phyloP scores from a whole-genome alignment of 768 basidiomycete genomes.

The Asterophora lycoperdoides region DNA sequence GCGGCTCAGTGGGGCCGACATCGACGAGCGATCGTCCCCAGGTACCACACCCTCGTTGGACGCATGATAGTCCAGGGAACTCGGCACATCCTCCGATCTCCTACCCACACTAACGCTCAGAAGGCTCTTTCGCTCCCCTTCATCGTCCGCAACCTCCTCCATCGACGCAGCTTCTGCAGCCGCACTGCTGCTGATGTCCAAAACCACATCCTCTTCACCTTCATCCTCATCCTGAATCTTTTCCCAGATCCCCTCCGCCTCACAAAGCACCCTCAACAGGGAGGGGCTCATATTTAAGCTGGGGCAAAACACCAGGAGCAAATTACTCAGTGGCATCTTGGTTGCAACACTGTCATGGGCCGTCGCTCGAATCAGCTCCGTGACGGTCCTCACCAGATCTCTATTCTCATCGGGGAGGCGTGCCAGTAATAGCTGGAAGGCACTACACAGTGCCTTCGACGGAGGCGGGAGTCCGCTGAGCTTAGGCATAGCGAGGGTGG shows the following conservation, averaged over 20 bases:
- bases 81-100: constrained; percentile 25
- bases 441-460: constrained; percentile 52
- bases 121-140: constrained; percentile 20
- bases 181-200: constrained; percentile 24
- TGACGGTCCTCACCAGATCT: constrained; percentile 79
- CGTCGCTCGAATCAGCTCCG: constrained; percentile 75
- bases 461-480: constrained; percentile 59
- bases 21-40: constrained; percentile 8
- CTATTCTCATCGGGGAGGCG: constrained; percentile 77
- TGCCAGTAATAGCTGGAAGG: constrained; percentile 58
- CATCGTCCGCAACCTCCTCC: constrained; percentile 19
- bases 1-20: not conserved
- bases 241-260: constrained; percentile 65
- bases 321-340: constrained; percentile 90
- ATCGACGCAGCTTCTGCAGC: constrained; percentile 15
- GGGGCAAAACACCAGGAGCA: constrained; percentile 85
- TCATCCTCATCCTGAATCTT: constrained; percentile 30
- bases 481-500: constrained; percentile 71
- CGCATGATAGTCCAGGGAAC: constrained; percentile 33
- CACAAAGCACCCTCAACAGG: constrained; percentile 67
- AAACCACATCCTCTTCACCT: constrained; percentile 22
- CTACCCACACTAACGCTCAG: constrained; percentile 23
- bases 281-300: constrained; percentile 77
- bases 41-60: constrained; percentile 28
- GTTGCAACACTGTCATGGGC: constrained; percentile 65